Evolutionary conservation across 2,329 filamentous ascomycete genomes (phyloP), one percentile per base, ranked within the genome.

Genomic region (Hymenoscyphus linearis): DNA sequence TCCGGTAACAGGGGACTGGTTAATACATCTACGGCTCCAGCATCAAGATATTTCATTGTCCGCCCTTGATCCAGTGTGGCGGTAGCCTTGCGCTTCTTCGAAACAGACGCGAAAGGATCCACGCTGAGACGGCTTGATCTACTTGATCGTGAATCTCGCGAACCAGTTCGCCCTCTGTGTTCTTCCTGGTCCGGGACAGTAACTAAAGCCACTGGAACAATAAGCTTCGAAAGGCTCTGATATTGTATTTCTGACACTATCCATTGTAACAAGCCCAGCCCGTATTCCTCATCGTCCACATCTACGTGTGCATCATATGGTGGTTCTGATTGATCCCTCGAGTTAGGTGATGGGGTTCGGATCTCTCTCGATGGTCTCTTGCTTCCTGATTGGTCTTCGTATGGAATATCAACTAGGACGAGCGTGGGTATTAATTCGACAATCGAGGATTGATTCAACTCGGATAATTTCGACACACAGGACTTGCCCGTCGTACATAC

Each of bases 1-100:
- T 90, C 87, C 55, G 82, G 80, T 64, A 88, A 86, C 44, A 98
- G 75, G 1, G 93, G 93, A 69, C 88, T 91, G 27, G 87, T 85
- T 65, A 97, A 81, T 55, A 96, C 90, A 74, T 98, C 93, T 34
- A 89, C 82, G 12, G 93, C 93, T 37, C 95, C 95, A 3, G 89
- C 85, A 70, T 96, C 91, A 26, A 98, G 77, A 71, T 91, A 96
- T 69, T 82, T 85, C 67, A 87, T 83, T 63, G 93, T 80, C 57
- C 81, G 76, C 52, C 79, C 76, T 13, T 79, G 78, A 62, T 85
- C 69, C 14, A 71, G 79, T 9, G 77, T 74, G 22, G 77, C 72
- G 50, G 78, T 71, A 58, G 72, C 73, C 54, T 65, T 66, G 37
- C 58, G 65, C 66, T 64, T 68, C 54, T 65, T 67, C 27, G 60